A percentile compares a stretch with the other conserved stretches of the same genome.
Evolutionary conservation across 2,329 filamentous ascomycete species (phyloP).

Genomic region (Gnomoniopsis sp.): DNA sequence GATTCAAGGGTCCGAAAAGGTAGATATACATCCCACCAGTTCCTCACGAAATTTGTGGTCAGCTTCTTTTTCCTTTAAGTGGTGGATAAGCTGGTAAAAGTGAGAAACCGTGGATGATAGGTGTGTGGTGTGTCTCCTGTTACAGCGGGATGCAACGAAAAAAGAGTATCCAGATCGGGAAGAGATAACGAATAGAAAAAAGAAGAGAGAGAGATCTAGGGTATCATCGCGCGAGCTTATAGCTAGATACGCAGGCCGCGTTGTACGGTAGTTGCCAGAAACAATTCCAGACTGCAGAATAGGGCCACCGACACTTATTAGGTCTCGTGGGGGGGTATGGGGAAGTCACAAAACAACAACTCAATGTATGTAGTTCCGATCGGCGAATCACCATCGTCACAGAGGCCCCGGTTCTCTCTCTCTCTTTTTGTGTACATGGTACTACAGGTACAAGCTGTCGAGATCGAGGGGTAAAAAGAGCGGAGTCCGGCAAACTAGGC

Average conservation of each 20-base stretch:
- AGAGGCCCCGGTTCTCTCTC: not conserved
- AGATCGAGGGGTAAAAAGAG: not conserved
- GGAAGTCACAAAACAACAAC: not conserved
- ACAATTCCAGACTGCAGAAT: slow-evolving; percentile 6
- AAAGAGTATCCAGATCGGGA: slow-evolving; percentile 5
- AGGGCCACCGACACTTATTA: slow-evolving; percentile 14
- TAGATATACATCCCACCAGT: too few species aligned
- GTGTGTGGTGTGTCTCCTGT: not conserved
- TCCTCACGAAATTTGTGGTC: not conserved
- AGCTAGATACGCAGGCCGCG: slow-evolving; percentile 6
- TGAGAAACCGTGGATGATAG: not conserved
- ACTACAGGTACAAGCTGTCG: not conserved
- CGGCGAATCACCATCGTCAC: slow-evolving; percentile 4
- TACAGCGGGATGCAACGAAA: not conserved
- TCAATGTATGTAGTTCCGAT: slow-evolving; percentile 9
- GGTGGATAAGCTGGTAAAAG: not conserved
- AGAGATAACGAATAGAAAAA: not conserved
- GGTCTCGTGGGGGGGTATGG: slow-evolving; percentile 13
- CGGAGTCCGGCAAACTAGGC: slow-evolving; percentile 5
- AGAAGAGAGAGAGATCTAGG: not conserved
- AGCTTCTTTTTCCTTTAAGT: not conserved
- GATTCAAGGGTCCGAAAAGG: slow-evolving; percentile 4
- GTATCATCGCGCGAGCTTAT: slow-evolving; percentile 11
- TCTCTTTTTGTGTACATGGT: not conserved
- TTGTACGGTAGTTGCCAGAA: not conserved